Evolutionary conservation across 2,329 filamentous ascomycete species (phyloP), one percentile per base, ranked within the genome.

Genomic region (Fusarium pseudoanthophilum): DNA sequence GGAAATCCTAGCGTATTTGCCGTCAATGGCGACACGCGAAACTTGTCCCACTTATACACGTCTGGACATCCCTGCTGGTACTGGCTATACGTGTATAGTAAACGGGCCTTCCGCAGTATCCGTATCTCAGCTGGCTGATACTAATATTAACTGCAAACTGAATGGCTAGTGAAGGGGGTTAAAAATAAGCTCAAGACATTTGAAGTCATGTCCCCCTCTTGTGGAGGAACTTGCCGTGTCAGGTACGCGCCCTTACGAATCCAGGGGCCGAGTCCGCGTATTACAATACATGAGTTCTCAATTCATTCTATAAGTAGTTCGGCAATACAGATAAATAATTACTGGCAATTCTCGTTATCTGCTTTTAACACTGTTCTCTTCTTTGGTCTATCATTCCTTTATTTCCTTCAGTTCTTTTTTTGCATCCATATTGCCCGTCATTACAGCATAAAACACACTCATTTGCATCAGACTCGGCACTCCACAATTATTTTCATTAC

Each of bases 51-150:
- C 34, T 53, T 26, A 28, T 53, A 14, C 34, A 5, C 3, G 34
- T 13, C 34, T 2, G 7, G 1, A 39, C 15, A 39, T 39, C 34
- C 51, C 34, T 53, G 51, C 34, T 37, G 16, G 51, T 26, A 7
- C 4, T 37, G n/a, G 34, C 34, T 53, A 53, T 53, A 53, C 51
- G 51, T 39, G 51, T 53, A 53, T 53, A 39, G 51, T 24, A 26
- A 39, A 28, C 6, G 2, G 24, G 20, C n/a, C 34, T 28, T 5
- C 48, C 16, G 48, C 16, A 34, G 5, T 10, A 34, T 51, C 48
- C 16, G 30, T 10, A 53, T 14, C 32, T 53, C 5, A 39, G 7
- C 34, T 28, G 8, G 13, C 3, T 3, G 3, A 39, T 28, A 4
- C 34, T 16, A 10, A 7, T 7, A 2, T n/a, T 7, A 2, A 26